Evolutionary conservation across 2,329 filamentous ascomycete species (phyloP), one percentile per base, ranked within the genome.

Genomic region (Rosellinia necatrix): DNA sequence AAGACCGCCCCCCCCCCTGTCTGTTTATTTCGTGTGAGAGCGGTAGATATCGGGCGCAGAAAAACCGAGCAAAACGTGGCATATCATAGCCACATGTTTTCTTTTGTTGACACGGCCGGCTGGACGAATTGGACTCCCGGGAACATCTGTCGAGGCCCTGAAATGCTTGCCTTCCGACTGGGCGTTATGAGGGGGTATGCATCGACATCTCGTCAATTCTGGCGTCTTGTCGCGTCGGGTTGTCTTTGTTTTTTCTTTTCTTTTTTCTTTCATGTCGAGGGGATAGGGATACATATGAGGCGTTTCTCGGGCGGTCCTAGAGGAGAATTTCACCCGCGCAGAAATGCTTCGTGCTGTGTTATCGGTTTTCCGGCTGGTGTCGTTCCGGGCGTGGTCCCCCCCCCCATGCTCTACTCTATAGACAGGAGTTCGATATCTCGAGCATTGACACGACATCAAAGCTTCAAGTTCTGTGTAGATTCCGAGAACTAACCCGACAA

Each of bases 291-390:
- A 53, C 32, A 29, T 22, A 53, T 44, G 43, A 43, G 58, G 58
- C 58, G 58, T 60, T 60, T 43, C 19, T 47, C 40, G 40, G 40
- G 24, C 15, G 53, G 25, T 21, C n/a, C 30, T 51, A 44, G 49
- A 51, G 34, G 54, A 46, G 10, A 47, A 12, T 44, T 32, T 24
- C 49, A 25, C 52, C 37, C 24, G 27, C 35, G 21, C 35, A 48
- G 51, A 42, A 44, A 44, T 37, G 22, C 41, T 35, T 21, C 38
- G 35, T 22, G 37, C 37, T 21, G 47, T 30, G 41, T 34, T 40
- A 46, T 19, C 29, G 40, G 38, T 41, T 29, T 29, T 32, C 12
- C 25, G 52, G 42, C 32, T 22, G 56, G 56, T 52, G 51, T 55
- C 22, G 52, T 41, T 25, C 17, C 27, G 30, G 42, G 29, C 43